phyloP scores from a whole-genome alignment of 331 rosid species.

The Erythrophleum ivorense region DNA sequence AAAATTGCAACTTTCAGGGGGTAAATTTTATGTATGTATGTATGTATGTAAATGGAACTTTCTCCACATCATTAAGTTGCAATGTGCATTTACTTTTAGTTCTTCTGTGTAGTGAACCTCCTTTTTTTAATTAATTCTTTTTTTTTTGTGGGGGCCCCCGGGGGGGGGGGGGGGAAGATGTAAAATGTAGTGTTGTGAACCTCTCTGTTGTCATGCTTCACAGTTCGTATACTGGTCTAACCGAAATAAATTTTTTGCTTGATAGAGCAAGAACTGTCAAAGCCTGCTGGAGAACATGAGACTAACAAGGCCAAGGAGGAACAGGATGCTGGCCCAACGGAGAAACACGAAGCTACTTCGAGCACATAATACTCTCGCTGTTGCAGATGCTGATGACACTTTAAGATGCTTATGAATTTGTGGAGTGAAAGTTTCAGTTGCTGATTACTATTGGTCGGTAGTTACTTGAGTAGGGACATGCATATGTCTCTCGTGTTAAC shows the following conservation, averaged over 20 bases:
- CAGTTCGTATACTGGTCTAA: conserved; percentile 6
- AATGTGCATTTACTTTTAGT: too few relatives aligned
- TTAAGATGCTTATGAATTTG: conserved; percentile 48
- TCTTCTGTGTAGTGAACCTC: neutral
- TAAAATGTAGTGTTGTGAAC: neutral
- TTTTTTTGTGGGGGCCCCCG: too few relatives aligned
- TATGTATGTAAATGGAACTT: too few relatives aligned
- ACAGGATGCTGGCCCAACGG: conserved; percentile 39
- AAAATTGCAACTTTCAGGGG: neutral
- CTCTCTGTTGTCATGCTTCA: neutral
- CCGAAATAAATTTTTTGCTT: conserved; percentile 11
- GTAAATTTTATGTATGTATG: neutral
- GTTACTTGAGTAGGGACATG: conserved; percentile 34
- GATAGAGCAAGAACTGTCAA: conserved; percentile 58
- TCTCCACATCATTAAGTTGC: too few relatives aligned
- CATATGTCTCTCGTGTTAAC: conserved; percentile 38
- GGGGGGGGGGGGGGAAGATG: too few relatives aligned
- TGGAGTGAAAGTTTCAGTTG: conserved; percentile 40
- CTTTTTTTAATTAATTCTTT: too few relatives aligned
- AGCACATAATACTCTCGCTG: conserved; percentile 55
- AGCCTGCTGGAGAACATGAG: conserved; percentile 62
- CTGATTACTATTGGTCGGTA: conserved; percentile 36
- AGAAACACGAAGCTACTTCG: conserved; percentile 61
- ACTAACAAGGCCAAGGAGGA: conserved; percentile 36
- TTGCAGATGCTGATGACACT: conserved; percentile 31